A percentile compares a stretch with the other conserved stretches of the same genome.
Conservation (phyloP, 1,284 basidiomycete species). For the Cryptococcus sp. region DNA sequence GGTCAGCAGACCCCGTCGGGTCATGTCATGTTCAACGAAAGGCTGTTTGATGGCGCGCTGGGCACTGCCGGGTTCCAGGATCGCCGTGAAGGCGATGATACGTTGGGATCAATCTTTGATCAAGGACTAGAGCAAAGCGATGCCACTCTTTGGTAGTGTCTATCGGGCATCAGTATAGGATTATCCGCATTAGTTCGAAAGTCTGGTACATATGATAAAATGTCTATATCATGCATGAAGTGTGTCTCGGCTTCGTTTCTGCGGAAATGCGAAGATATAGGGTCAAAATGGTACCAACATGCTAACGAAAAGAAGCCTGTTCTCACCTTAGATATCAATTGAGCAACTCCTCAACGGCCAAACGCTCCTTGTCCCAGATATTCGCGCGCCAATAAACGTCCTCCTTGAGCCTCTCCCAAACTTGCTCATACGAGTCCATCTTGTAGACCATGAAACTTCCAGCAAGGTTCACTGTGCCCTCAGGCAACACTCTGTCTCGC, state of each 20-base stretch:
- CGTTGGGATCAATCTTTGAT: slow-evolving; percentile 17
- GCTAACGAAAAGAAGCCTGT: too few relatives aligned
- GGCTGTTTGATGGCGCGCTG: slow-evolving; percentile 40
- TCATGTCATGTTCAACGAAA: slow-evolving; percentile 41
- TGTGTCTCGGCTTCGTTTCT: too few relatives aligned
- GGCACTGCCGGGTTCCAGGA: slow-evolving; percentile 20
- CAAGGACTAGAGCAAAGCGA: slow-evolving; percentile 28
- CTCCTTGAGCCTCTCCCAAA: slow-evolving; percentile 35
- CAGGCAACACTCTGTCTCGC: slow-evolving; percentile 13
- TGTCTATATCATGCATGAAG: too few relatives aligned
- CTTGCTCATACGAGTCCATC: slow-evolving; percentile 24
- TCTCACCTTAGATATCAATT: slow-evolving; percentile 3
- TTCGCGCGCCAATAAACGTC: slow-evolving; percentile 35
- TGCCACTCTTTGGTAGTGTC: not conserved
- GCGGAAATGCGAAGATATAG: too few relatives aligned
- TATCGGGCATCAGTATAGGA: not conserved
- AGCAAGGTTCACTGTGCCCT: slow-evolving; percentile 18
- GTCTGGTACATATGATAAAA: too few relatives aligned
- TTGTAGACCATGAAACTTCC: slow-evolving; percentile 28
- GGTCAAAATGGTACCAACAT: too few relatives aligned
- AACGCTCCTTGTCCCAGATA: slow-evolving; percentile 37
- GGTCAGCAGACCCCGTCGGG: slow-evolving; percentile 37
- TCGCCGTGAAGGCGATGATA: slow-evolving; percentile 4
- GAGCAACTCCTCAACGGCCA: slow-evolving; percentile 31
- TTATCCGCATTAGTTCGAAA: not conserved